Evolutionary conservation across 352 stramenopile genomes (phyloP).

Genomic region (Globisporangium canariense): DNA sequence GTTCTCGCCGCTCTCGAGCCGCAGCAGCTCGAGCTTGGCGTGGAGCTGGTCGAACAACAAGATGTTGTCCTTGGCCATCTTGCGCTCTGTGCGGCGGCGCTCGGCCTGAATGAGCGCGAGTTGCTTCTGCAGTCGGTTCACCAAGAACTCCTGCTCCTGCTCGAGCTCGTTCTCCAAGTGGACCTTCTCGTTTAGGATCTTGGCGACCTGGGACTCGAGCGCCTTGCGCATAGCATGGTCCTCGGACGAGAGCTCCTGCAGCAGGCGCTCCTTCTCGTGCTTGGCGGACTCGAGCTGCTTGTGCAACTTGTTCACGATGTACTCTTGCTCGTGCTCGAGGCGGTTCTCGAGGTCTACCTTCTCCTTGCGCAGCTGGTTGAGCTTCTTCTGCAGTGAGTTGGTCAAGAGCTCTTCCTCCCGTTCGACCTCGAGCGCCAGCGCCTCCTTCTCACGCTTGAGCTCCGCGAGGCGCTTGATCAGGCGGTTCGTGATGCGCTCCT

Average conservation of each 20-base stretch:
- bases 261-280: slow-evolving; percentile 62
- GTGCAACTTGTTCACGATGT: slow-evolving; percentile 90
- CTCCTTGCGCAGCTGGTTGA: slow-evolving; percentile 83
- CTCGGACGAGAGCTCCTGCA: slow-evolving; percentile 65
- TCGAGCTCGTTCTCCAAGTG: slow-evolving; percentile 85
- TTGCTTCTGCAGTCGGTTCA: slow-evolving; percentile 85
- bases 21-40: slow-evolving; percentile 58
- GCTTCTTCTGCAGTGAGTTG: slow-evolving; percentile 88
- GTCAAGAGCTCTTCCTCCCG: slow-evolving; percentile 89
- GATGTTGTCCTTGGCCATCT: slow-evolving; percentile 71
- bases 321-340: slow-evolving; percentile 90
- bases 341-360: slow-evolving; percentile 92
- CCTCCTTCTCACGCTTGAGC: slow-evolving; percentile 87
- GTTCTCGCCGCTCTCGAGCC: slow-evolving; percentile 53
- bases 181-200: slow-evolving; percentile 84
- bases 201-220: slow-evolving; percentile 74
- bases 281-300: slow-evolving; percentile 78
- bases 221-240: slow-evolving; percentile 59
- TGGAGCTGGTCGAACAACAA: slow-evolving; percentile 65
- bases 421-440: slow-evolving; percentile 86
- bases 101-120: slow-evolving; percentile 62
- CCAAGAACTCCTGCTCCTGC: slow-evolving; percentile 85
- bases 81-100: slow-evolving; percentile 70
- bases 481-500: slow-evolving; percentile 83
- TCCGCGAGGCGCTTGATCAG: slow-evolving; percentile 77